A percentile compares a stretch with the other conserved stretches of the same genome.
Evolutionary conservation across 2,329 filamentous ascomycete species (phyloP).

Genomic region (Penicillium sp.): DNA sequence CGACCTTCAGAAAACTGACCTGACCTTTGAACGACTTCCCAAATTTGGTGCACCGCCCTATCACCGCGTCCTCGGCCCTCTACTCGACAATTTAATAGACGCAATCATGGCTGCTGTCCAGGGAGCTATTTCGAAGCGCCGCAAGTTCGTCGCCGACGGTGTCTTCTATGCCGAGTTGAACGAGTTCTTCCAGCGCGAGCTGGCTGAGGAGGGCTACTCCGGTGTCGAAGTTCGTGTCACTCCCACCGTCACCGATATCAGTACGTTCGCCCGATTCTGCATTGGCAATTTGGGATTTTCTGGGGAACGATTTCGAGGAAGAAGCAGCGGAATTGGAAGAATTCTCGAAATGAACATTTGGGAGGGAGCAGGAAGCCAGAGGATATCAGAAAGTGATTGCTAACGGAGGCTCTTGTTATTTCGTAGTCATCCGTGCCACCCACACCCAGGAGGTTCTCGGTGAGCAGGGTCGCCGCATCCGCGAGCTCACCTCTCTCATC

Average conservation of each 20-base stretch:
- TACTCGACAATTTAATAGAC: constrained; percentile 44
- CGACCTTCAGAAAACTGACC: constrained; percentile 39
- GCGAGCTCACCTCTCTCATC: constrained; percentile 99
- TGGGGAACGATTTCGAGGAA: constrained; percentile 17
- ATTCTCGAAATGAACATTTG: constrained; percentile 12
- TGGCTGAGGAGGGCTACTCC: constrained; percentile 99
- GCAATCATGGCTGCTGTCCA: constrained; percentile 57
- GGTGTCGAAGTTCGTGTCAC: constrained; percentile 99
- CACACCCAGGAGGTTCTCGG: constrained; percentile 99
- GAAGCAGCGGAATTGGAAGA: constrained; percentile 10
- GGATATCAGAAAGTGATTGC: constrained; percentile 29
- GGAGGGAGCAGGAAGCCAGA: constrained; percentile 1
- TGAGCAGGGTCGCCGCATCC: constrained; percentile 99
- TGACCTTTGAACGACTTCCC: constrained; percentile 37
- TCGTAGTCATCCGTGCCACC: constrained; percentile 89
- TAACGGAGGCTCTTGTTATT: constrained; percentile 38
- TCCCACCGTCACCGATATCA: constrained; percentile 99
- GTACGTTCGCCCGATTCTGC: constrained; percentile 46
- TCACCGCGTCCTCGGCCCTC: constrained; percentile 37
- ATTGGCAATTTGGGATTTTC: constrained; percentile 25
- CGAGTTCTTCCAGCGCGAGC: constrained; percentile 99
- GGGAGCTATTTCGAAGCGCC: constrained; percentile 58
- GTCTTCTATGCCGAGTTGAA: constrained; percentile 99
- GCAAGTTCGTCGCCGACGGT: constrained; percentile 91
- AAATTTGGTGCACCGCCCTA: constrained; percentile 32